These are phyloP conservation scores for Pleurotus citrinopileatus DNA, from an alignment of 768 basidiomycete species.

Conservation along the genomic window DNA sequence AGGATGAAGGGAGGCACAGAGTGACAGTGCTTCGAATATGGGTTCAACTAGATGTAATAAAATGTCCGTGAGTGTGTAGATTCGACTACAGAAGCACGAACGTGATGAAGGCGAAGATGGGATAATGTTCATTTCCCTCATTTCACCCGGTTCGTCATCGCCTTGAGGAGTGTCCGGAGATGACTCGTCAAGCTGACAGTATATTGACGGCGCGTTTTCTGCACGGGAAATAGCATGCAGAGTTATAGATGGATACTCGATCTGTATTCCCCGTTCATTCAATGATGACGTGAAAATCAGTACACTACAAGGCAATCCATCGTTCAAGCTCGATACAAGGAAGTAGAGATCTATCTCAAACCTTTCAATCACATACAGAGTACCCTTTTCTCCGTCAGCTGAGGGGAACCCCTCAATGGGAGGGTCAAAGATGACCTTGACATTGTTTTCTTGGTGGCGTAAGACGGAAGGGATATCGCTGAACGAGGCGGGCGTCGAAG, in stretches of 20 bases:
- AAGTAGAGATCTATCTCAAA: conserved; percentile 24
- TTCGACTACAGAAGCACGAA: conserved; percentile 35
- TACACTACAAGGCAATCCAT: conserved; percentile 39
- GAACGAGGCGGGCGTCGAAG: conserved; percentile 85
- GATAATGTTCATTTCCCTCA: conserved; percentile 81
- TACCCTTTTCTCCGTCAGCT: conserved; percentile 55
- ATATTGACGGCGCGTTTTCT: conserved; percentile 67
- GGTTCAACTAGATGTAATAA: conserved; percentile 55
- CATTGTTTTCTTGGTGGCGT: conserved; percentile 68
- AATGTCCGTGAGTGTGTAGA: conserved; percentile 1
- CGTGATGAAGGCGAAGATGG: conserved; percentile 57
- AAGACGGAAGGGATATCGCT: conserved; percentile 81
- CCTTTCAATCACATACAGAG: conserved; percentile 87
- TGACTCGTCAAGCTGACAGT: conserved; percentile 89
- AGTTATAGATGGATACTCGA: conserved; percentile 87
- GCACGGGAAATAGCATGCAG: conserved; percentile 89
- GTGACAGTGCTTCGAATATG: conserved; percentile 85
- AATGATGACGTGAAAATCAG: conserved; percentile 78
- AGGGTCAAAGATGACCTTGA: conserved; percentile 70
- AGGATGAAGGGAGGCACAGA: conserved; percentile 84
- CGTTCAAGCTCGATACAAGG: conserved; percentile 12
- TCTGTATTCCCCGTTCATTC: conserved; percentile 71
- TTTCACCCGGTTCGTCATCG: conserved; percentile 41
- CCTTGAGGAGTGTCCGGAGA: conserved; percentile 34
- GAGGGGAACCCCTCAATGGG: conserved; percentile 55